Conservation (phyloP, 2,329 filamentous ascomycete species). For the Colletotrichum aenigma region DNA sequence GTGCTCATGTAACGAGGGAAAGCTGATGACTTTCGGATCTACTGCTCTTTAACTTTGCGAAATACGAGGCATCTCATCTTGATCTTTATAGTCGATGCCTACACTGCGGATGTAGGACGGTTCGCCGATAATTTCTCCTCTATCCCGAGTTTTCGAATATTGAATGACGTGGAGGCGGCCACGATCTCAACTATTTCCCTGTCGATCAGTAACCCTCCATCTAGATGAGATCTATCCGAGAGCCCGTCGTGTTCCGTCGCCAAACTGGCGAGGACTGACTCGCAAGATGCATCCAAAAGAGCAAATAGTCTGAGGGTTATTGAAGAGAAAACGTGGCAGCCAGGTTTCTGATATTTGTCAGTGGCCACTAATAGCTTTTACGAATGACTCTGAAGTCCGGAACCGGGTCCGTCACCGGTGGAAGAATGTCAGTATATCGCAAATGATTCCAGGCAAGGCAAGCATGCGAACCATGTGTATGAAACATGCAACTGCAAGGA, state of each 20-base stretch:
- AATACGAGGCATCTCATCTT: background rate
- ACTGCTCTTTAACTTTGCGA: background rate
- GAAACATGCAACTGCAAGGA: slow-evolving; percentile 2
- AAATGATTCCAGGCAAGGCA: background rate
- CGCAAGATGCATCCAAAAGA: background rate
- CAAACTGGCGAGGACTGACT: background rate
- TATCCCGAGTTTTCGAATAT: background rate
- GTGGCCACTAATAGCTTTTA: background rate
- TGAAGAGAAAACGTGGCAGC: slow-evolving; percentile 21
- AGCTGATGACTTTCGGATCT: background rate
- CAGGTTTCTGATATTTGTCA: slow-evolving; percentile 6
- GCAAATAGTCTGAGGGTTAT: slow-evolving; percentile 21
- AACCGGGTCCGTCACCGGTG: background rate
- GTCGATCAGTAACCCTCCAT: background rate
- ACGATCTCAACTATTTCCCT: background rate
- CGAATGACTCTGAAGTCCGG: background rate
- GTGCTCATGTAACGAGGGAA: background rate
- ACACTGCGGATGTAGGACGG: background rate
- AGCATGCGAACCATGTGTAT: background rate
- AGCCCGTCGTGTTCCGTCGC: background rate
- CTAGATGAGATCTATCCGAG: background rate
- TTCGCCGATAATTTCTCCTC: background rate
- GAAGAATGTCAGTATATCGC: background rate
- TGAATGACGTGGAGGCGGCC: background rate
- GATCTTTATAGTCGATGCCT: background rate